Evolutionary conservation across 176 grass and related monocot genomes (phyloP), one percentile per base, ranked within the genome.

Genomic region (Lolium perenne): DNA sequence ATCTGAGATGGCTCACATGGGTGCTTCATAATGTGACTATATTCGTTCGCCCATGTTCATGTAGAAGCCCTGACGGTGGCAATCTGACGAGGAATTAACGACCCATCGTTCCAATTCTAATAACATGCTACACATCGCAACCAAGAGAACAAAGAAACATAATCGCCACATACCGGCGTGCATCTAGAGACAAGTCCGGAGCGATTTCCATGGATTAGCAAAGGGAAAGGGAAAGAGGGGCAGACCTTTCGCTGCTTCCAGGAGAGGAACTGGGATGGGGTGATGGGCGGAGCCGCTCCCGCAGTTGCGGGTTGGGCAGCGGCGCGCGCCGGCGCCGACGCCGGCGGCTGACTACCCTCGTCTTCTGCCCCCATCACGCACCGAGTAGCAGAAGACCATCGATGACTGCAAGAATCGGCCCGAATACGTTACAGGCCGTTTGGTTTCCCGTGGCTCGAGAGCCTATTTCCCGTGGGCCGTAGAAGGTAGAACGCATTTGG

Each of bases 241-340:
- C 71, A 74, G 71, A 97, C 93, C 93, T 95, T 97, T 22, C 26
- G 26, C 26, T 29, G 26, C 26, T 29, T 29, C 26, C 26, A 29
- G 26, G 26, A 29, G 26, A 29, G 89, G 80, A 95, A 95, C 57
- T 97, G 92, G 1, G 87, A 82, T 11, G 87, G 58, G n/a, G 89
- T 88, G 6, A 97, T 53, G 72, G 47, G 32, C 62, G 49, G 80
- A 10, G 85, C 35, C 68, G 16, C 73, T 61, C 79, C 26, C 18
- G 17, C 70, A 0, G 80, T 20, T 3, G 83, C 71, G 8, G 73
- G 26, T 26, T 60, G 67, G 67, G 8, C 48, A 58, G 67, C 61
- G 8, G 83, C 23, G 47, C 46, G 22, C 68, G 5, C 67, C 18
- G 38, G 67, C 22, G 47, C 22, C 18, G 38, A 38, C 22, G 47